Percentiles rank a stretch among this genome's conserved stretches.
Conservation (phyloP, 2,329 filamentous ascomycete species). For the Xylaria polymorpha region DNA sequence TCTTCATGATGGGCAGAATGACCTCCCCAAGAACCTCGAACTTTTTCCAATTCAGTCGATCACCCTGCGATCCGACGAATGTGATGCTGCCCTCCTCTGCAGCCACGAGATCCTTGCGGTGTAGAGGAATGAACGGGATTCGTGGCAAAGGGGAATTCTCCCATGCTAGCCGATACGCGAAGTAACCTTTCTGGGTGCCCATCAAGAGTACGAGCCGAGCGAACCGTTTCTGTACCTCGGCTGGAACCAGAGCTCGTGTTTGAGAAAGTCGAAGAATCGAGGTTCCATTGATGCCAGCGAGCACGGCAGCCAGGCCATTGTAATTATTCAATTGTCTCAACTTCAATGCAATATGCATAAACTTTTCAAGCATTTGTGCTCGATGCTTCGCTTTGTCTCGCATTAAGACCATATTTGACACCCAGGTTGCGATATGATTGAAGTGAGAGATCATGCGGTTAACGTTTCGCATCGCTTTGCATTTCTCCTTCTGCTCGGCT, state of each 20-base stretch:
- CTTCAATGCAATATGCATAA: conserved; percentile 89
- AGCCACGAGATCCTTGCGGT: conserved; percentile 88
- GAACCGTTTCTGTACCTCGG: conserved; percentile 82
- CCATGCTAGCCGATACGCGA: conserved; percentile 96
- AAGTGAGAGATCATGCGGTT: conserved; percentile 95
- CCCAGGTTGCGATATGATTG: conserved; percentile 86
- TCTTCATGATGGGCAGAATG: conserved; percentile 88
- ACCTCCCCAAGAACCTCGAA: conserved; percentile 97
- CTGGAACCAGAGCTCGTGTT: conserved; percentile 80
- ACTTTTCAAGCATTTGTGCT: conserved; percentile 90
- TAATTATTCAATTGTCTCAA: conserved; percentile 95
- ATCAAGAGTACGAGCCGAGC: conserved; percentile 90
- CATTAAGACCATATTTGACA: conserved; percentile 84
- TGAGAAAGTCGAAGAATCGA: conserved; percentile 85
- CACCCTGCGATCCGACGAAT: conserved; percentile 77
- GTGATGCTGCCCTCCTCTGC: conserved; percentile 94
- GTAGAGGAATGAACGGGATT: conserved; percentile 93
- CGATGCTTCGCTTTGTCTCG: conserved; percentile 97
- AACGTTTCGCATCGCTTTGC: conserved; percentile 83
- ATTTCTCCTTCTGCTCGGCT: conserved; percentile 76
- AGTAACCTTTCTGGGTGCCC: conserved; percentile 91
- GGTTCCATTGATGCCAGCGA: conserved; percentile 91
- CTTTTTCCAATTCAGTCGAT: conserved; percentile 96
- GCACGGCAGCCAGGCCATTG: conserved; percentile 91
- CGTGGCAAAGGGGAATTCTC: conserved; percentile 91